Evolutionary conservation across 139 green algal species (phyloP), one percentile per base, ranked within the genome.

Genomic region (Trebouxia sp.): DNA sequence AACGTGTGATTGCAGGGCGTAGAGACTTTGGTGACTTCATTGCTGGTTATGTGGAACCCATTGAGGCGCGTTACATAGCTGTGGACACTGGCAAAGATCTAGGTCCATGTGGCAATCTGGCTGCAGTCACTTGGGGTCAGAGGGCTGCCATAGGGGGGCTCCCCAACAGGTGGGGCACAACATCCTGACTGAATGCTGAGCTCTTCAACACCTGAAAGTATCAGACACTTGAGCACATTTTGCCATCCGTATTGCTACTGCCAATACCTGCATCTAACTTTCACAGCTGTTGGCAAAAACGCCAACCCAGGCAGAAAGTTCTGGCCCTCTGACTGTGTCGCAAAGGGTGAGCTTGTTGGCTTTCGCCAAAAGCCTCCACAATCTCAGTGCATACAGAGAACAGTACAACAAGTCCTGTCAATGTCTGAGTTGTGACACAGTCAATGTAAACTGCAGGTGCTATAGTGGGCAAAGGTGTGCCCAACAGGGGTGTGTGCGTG

Each of bases 21-120:
- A 86, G 92, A 30, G 80, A 87, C 65, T 97, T 97, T 82, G 88
- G 77, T 47, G 82, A 89, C 4, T 97, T 97, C 79, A 83, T 97
- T 11, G 62, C 75, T 5, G 75, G 91, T 42, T 97, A 97, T 80
- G 67, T 87, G 26, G 50, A 85, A 8, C 85, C 85, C 5, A 65
- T 87, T n/a, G 70, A 85, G 24, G 92, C 91, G 4, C 17, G 45
- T 10, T 94, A 86, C 58, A 79, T 94, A 26, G 85, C 89, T 41
- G 86, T 93, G 0, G 76, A 91, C 32, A 84, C 28, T 35, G 86
- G 88, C 3, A 14, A 11, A 0, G 69, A 43, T 37, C 45, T 94
- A 17, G 91, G 92, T 0, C 20, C 43, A 15, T 93, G 91, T 81
- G 17, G 41, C 41, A 91, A 95, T 65, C 38, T 97, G 55, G 51